Conservation (phyloP, 225 moss, liverwort and hornwort genomes). For the Bryoerythrophyllum caledonicum region DNA sequence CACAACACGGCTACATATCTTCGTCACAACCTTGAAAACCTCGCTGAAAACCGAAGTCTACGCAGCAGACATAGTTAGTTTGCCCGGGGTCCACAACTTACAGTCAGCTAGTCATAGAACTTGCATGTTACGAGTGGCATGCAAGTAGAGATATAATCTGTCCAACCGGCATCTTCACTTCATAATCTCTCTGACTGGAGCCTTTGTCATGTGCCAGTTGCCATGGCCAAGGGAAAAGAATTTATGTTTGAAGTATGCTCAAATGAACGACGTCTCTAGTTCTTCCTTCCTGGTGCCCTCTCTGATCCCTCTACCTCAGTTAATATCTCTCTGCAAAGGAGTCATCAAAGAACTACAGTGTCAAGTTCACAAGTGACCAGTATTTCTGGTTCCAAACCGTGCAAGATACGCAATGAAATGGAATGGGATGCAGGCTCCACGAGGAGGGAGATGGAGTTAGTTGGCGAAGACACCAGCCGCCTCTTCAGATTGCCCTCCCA, state of each 20-base stretch:
- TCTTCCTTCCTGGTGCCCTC: not conserved
- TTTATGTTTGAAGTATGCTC: not conserved
- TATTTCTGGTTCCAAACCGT: not conserved
- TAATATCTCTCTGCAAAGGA: not conserved
- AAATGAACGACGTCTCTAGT: slow-evolving; percentile 1
- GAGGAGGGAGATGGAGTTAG: slow-evolving; percentile 23
- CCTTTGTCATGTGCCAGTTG: not conserved
- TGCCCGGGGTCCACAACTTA: not conserved
- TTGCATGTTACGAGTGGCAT: slow-evolving; percentile 6
- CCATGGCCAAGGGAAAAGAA: not conserved
- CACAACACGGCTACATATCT: not conserved
- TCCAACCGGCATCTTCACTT: not conserved
- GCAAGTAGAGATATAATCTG: not conserved
- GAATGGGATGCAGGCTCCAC: not conserved
- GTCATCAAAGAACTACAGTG: not conserved
- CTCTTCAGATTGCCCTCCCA: slow-evolving; percentile 27
- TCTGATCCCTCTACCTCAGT: not conserved
- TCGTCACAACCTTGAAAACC: not conserved
- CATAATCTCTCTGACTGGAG: not conserved
- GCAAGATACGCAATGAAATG: slow-evolving; percentile 1
- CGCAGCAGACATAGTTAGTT: not conserved
- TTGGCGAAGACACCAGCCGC: slow-evolving; percentile 23
- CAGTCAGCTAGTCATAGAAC: slow-evolving; percentile 20
- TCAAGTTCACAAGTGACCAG: not conserved
- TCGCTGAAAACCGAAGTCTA: not conserved